Evolutionary conservation across 2,329 filamentous ascomycete genomes (phyloP).

Genomic region (Lasiodiplodia sp.): DNA sequence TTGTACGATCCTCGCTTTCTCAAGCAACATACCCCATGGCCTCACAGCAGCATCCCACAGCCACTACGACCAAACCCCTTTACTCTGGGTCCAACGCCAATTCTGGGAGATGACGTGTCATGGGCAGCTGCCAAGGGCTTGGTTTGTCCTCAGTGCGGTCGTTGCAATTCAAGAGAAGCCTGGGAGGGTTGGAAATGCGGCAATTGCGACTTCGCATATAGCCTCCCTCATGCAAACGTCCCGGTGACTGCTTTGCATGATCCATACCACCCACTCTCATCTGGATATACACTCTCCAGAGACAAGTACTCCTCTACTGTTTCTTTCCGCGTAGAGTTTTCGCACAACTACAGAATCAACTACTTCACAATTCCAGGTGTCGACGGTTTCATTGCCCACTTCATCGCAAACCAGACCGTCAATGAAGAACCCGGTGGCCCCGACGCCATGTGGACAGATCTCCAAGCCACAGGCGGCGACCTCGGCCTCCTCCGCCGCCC

Average conservation of each 20-base stretch:
- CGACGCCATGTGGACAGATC: constrained; percentile 64
- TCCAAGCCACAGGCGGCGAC: constrained; percentile 46
- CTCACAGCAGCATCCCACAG: constrained; percentile 47
- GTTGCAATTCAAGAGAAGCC: constrained; percentile 65
- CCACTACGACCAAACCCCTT: constrained; percentile 51
- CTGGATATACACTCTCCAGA: constrained; percentile 42
- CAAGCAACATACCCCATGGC: constrained; percentile 57
- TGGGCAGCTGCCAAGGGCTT: constrained; percentile 66
- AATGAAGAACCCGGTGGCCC: constrained; percentile 63
- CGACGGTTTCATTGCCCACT: constrained; percentile 59
- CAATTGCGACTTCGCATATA: constrained; percentile 60
- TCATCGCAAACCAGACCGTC: constrained; percentile 62
- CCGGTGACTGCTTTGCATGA: constrained; percentile 42
- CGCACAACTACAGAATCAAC: constrained; percentile 52
- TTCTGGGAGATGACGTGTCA: constrained; percentile 56
- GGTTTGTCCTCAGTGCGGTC: constrained; percentile 69
- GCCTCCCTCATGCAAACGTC: constrained; percentile 41
- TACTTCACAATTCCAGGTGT: constrained; percentile 57
- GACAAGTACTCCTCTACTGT: constrained; percentile 43
- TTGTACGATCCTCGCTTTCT: constrained; percentile 67
- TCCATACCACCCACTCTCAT: constrained; percentile 45
- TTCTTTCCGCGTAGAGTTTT: constrained; percentile 42
- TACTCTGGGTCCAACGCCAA: constrained; percentile 45
- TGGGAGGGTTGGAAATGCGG: constrained; percentile 71
- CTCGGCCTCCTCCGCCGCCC: constrained; percentile 42